Percentiles rank a stretch among this genome's conserved stretches.
Conservation (phyloP, 2,329 filamentous ascomycete genomes). For the Rutstroemia sp. region DNA sequence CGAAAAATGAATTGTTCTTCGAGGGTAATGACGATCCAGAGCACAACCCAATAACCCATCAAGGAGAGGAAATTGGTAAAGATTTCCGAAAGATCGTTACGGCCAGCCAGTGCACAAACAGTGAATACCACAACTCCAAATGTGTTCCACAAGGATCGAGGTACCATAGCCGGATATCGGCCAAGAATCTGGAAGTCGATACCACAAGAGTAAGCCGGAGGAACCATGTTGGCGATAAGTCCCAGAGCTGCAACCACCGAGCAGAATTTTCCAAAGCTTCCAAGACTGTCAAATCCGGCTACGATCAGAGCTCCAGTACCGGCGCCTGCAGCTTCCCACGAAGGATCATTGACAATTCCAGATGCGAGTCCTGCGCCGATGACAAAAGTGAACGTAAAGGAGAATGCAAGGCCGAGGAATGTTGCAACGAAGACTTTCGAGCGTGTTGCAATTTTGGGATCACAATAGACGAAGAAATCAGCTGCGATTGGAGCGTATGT, state of each 20-base stretch:
- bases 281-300: constrained; percentile 50
- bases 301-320: constrained; percentile 60
- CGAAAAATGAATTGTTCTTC: constrained; percentile 59
- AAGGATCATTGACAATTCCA: constrained; percentile 42
- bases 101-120: constrained; percentile 56
- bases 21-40: constrained; percentile 55
- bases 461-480: constrained; percentile 63
- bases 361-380: constrained; percentile 56
- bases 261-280: constrained; percentile 59
- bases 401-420: constrained; percentile 46
- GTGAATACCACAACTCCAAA: constrained; percentile 54
- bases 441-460: constrained; percentile 35
- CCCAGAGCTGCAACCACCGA: constrained; percentile 57
- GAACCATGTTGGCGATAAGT: constrained; percentile 57
- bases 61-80: constrained; percentile 63
- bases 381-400: constrained; percentile 54
- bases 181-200: constrained; percentile 64
- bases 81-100: constrained; percentile 52
- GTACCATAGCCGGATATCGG: constrained; percentile 47
- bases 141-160: constrained; percentile 58
- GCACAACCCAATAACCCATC: constrained; percentile 64
- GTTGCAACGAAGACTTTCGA: constrained; percentile 50
- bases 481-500: constrained; percentile 57
- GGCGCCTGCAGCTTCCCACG: constrained; percentile 51
- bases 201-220: constrained; percentile 56